Evolutionary conservation across 768 basidiomycete genomes (phyloP), one percentile per base, ranked within the genome.

Genomic region (Neoboletus magnificus): DNA sequence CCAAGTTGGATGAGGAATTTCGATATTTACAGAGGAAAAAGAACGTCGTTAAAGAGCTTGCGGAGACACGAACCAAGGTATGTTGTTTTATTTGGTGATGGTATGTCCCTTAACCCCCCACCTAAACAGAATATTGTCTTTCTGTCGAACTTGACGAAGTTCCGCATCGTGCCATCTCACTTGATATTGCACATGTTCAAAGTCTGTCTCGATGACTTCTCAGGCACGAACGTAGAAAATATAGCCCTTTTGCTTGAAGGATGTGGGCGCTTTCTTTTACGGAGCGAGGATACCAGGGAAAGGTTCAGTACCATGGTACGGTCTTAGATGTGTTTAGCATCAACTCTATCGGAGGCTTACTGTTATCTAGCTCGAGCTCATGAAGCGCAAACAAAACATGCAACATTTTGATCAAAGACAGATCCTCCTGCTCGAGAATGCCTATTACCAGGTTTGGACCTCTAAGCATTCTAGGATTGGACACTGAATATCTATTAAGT

Each of bases 151-250:
- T 74, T 99, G 63, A 95, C 95, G n/a, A 99, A 99, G 73, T 98
- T 98, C 71, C 78, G 82, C 37, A 85, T 98, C 22, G 91, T 98
- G 9, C 94, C 93, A 29, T 75, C 87, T 4, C 94, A 98, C 69
- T 78, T 96, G 53, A 93, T 98, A 64, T 75, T 99, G 45, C 95
- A 98, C 69, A 89, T 93, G 63, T 90, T 96, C 78, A 98, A 98
- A 82, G 93, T 96, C 48, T 96, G 92, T 71, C 76, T 98, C 64
- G 96, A 98, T 67, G 96, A 98, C 68, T 93, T 99, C 65, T 86
- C 87, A 2, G 91, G 90, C 2, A 84, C 85, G 20, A 99, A 98
- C 65, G 82, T 99, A 35, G 97, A 98, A 68, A 98, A 93, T 63
- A 79, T 97, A 18, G 91, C 96, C 15, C 79, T 94, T 55, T 75